Conservation (phyloP, 2,329 filamentous ascomycete genomes). For the Trichoderma semiorbis region DNA sequence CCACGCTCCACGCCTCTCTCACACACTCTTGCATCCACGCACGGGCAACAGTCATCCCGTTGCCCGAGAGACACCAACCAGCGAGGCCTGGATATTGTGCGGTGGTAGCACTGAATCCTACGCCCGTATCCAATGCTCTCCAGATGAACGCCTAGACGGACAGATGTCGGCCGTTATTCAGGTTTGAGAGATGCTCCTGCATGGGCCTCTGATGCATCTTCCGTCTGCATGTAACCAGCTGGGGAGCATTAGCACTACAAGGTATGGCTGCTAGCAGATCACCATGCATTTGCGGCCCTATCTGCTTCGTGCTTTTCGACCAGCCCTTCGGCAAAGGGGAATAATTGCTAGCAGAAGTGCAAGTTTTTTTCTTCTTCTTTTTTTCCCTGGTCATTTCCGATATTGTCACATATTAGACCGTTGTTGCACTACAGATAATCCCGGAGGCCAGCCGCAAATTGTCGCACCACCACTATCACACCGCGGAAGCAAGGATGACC, state of each 20-base stretch:
- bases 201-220: constrained; percentile 7
- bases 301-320: not conserved
- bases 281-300: not conserved
- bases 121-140: not conserved
- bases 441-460: constrained; percentile 16
- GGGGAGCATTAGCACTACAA: not conserved
- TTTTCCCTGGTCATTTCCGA: constrained; percentile 3
- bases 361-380: not conserved
- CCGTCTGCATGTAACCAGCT: constrained; percentile 12
- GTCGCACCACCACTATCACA: constrained; percentile 17
- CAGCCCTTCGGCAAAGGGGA: constrained; percentile 8
- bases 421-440: not conserved
- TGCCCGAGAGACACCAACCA: constrained; percentile 14
- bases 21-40: not conserved
- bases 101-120: constrained; percentile 17
- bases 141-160: constrained; percentile 2
- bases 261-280: not conserved
- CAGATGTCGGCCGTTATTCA: constrained; percentile 14
- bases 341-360: not conserved
- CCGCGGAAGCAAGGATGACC: not conserved
- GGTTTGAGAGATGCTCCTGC: constrained; percentile 1
- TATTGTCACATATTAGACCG: not conserved
- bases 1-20: not conserved
- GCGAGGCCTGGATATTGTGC: not conserved
- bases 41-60: constrained; percentile 5